Percentiles rank a stretch among this genome's conserved stretches.
Conservation (phyloP, 192 early-diverging fungal genomes). For the Pilaira anomala region DNA sequence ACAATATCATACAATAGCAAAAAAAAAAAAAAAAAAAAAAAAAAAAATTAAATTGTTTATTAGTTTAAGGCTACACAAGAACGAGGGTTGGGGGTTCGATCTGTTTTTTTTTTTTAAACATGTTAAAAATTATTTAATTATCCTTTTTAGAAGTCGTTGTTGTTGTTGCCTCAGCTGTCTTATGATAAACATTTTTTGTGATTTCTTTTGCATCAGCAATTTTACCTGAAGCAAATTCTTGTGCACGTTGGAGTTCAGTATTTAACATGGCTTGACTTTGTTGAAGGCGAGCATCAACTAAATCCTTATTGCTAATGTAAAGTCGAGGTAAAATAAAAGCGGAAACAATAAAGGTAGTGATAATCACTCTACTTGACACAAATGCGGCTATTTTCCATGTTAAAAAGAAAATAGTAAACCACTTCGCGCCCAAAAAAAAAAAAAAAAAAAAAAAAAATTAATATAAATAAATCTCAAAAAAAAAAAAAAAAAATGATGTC, state of each 20-base stretch:
- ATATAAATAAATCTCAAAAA: neutral
- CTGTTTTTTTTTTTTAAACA: neutral
- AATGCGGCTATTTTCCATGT: slow-evolving; percentile 16
- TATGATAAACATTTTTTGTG: too few relatives aligned
- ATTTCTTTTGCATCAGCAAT: too few relatives aligned
- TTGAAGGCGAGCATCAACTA: slow-evolving; percentile 19
- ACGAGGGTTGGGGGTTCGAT: slow-evolving; percentile 6
- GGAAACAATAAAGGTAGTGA: slow-evolving; percentile 5
- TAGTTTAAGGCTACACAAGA: neutral
- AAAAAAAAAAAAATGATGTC: neutral
- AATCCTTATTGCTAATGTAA: slow-evolving; percentile 23
- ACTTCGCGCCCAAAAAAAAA: too few relatives aligned
- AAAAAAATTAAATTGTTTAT: slow-evolving; percentile 2
- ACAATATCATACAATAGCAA: too few relatives aligned
- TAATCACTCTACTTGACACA: slow-evolving; percentile 1
- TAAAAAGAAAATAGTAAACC: slow-evolving; percentile 11
- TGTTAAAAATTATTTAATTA: neutral
- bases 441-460: neutral
- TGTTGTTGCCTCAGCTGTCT: neutral
- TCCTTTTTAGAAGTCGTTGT: neutral
- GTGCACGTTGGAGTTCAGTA: slow-evolving; percentile 6
- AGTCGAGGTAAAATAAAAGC: slow-evolving; percentile 22
- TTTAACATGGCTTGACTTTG: slow-evolving; percentile 12
- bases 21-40: slow-evolving; percentile 2
- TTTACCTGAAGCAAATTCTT: neutral